Evolutionary conservation across 352 stramenopile species (phyloP).

Genomic region (Elongisporangium senticosum): DNA sequence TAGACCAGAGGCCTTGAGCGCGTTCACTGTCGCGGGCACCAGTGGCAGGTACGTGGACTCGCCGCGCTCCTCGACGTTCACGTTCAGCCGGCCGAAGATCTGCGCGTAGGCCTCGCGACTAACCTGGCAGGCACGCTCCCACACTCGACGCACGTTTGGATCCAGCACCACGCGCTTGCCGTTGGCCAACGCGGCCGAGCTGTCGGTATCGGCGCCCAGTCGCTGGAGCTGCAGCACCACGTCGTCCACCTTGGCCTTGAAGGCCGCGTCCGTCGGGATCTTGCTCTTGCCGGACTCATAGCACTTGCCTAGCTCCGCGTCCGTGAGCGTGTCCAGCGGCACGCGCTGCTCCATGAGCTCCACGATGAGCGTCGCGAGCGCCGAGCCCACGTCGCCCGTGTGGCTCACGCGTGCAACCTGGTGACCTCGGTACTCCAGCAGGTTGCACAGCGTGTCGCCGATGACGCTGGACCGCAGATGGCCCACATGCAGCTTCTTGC

Average conservation of each 20-base stretch:
- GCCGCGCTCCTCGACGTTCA: conserved; percentile 58
- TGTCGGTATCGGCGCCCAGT: conserved; percentile 20
- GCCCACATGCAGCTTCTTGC: conserved; percentile 83
- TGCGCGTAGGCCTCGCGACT: conserved; percentile 56
- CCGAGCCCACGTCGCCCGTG: conserved; percentile 72
- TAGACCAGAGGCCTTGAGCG: conserved; percentile 39
- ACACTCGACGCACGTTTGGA: conserved; percentile 34
- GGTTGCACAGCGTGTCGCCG: conserved; percentile 73
- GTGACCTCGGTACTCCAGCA: conserved; percentile 78
- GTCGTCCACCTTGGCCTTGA: conserved; percentile 62
- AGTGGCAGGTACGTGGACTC: conserved; percentile 76
- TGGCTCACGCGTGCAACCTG: conserved; percentile 65
- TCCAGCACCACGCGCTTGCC: conserved; percentile 20
- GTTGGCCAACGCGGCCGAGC: background rate
- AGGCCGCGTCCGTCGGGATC: conserved; percentile 25
- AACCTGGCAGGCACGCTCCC: conserved; percentile 62
- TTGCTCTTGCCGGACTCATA: conserved; percentile 70
- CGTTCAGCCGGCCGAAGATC: conserved; percentile 64
- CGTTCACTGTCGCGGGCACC: conserved; percentile 36
- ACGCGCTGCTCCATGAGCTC: conserved; percentile 56
- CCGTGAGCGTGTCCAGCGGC: conserved; percentile 39
- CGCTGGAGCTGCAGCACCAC: conserved; percentile 69
- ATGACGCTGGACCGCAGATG: conserved; percentile 78
- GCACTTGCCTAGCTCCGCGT: conserved; percentile 52
- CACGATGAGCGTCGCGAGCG: conserved; percentile 70